These are phyloP conservation scores for Plasmodium relictum DNA, from an alignment of 169 alveolate species.

Conservation along the genomic window DNA sequence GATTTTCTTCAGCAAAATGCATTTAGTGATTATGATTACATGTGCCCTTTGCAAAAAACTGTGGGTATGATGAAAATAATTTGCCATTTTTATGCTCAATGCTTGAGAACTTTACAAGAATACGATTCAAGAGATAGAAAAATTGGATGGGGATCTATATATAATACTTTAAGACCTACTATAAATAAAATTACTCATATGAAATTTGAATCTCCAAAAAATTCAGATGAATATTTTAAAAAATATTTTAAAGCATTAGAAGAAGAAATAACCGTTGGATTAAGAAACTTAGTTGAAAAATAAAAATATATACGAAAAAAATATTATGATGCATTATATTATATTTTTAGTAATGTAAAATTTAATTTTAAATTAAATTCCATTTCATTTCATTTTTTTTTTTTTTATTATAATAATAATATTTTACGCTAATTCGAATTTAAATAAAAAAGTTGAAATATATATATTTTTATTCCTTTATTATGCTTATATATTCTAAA, in stretches of 20 bases:
- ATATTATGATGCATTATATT: neutral
- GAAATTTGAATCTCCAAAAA: constrained; percentile 89
- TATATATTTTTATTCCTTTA: too few species aligned
- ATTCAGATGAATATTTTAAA: constrained; percentile 76
- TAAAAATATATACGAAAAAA: neutral
- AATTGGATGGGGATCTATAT: constrained; percentile 95
- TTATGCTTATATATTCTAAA: neutral
- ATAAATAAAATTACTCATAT: constrained; percentile 92
- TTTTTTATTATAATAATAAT: neutral
- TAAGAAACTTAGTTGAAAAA: constrained; percentile 65
- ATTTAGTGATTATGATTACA: constrained; percentile 97
- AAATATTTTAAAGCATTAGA: constrained; percentile 72
- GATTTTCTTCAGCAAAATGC: constrained; percentile 99
- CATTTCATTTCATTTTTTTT: neutral
- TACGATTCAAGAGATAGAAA: constrained; percentile 90
- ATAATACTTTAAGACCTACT: constrained; percentile 92
- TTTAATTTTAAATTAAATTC: neutral
- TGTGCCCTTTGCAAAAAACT: constrained; percentile 97
- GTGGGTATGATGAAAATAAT: constrained; percentile 98
- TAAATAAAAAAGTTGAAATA: too few species aligned
- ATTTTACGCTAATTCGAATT: too few species aligned
- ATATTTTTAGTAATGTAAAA: neutral
- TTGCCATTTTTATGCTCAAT: constrained; percentile 94
- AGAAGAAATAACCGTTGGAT: constrained; percentile 75
- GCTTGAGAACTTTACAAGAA: constrained; percentile 85